phyloP scores from a whole-genome alignment of 768 basidiomycete genomes.

The Podaxis pistillaris region DNA sequence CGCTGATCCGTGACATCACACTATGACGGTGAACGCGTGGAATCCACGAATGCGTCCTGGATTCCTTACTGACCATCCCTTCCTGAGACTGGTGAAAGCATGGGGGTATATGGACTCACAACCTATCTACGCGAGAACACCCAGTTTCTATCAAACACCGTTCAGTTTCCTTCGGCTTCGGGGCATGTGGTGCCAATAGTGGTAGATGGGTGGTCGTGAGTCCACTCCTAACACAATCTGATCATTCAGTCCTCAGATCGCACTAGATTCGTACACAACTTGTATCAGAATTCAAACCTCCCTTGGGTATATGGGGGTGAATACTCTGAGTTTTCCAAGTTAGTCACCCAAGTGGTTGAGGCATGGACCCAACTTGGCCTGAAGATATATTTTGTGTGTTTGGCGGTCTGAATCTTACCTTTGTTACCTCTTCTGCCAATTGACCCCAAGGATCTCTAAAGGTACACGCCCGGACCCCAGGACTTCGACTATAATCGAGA shows the following conservation, averaged over 20 bases:
- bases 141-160: slow-evolving; percentile 36
- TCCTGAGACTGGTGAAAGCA: slow-evolving; percentile 19
- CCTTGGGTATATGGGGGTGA: slow-evolving; percentile 90
- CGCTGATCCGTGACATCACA: no score
- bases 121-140: slow-evolving; percentile 51
- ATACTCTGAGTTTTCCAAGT: slow-evolving; percentile 53
- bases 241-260: slow-evolving; percentile 12
- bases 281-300: slow-evolving; percentile 57
- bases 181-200: slow-evolving; percentile 48
- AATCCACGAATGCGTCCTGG: no score
- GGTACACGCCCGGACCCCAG: slow-evolving; percentile 71
- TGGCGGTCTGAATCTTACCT: slow-evolving; percentile 55
- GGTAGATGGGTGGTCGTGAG: slow-evolving; percentile 89
- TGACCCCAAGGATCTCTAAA: slow-evolving; percentile 25
- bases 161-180: slow-evolving; percentile 20
- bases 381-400: slow-evolving; percentile 76
- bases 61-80: neutral
- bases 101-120: slow-evolving; percentile 55
- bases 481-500: slow-evolving; percentile 61
- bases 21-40: no score
- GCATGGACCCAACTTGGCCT: slow-evolving; percentile 72
- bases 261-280: slow-evolving; percentile 70
- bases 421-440: slow-evolving; percentile 14
- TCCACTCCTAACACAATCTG: slow-evolving; percentile 21
- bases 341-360: slow-evolving; percentile 49